Evolutionary conservation across 1,139 yeast genomes (phyloP).

Genomic region (Kazachstania sp.): DNA sequence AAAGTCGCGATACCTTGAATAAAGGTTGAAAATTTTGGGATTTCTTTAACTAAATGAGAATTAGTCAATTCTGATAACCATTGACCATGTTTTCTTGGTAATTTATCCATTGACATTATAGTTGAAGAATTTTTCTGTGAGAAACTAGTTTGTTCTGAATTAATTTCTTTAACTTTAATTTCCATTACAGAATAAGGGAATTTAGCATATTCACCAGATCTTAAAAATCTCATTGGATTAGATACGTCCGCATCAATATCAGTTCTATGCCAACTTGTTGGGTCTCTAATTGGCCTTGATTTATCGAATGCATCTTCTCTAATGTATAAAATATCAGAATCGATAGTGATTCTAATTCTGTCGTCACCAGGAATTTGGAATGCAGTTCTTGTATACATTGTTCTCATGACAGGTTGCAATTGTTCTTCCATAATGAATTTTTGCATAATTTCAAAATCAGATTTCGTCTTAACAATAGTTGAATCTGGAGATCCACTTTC

Average conservation of each 20-base stretch:
- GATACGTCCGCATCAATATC: conserved; percentile 74
- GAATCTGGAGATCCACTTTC: conserved; percentile 47
- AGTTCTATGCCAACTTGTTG: conserved; percentile 81
- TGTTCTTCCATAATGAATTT: conserved; percentile 54
- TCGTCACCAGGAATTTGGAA: conserved; percentile 98
- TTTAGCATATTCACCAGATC: conserved; percentile 78
- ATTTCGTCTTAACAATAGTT: conserved; percentile 44
- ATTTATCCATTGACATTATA: conserved; percentile 20
- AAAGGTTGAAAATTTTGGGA: conserved; percentile 83
- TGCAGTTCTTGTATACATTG: conserved; percentile 85
- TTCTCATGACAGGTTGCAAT: conserved; percentile 78
- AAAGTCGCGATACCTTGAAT: conserved; percentile 85
- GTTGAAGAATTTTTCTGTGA: conserved; percentile 5
- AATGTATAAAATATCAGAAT: conserved; percentile 76
- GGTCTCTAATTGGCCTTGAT: conserved; percentile 82
- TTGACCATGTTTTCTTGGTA: conserved; percentile 43
- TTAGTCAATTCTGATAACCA: conserved; percentile 88
- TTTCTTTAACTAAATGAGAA: conserved; percentile 78
- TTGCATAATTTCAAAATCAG: conserved; percentile 52
- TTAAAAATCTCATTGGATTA: conserved; percentile 61
- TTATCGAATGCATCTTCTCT: conserved; percentile 85
- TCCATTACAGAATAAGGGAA: conserved; percentile 93
- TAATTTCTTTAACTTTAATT: conserved; percentile 55
- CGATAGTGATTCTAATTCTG: conserved; percentile 79
- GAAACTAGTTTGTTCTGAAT: conserved; percentile 18